Evolutionary conservation across 2,329 filamentous ascomycete species (phyloP).

Genomic region (Cladosporium sp.): DNA sequence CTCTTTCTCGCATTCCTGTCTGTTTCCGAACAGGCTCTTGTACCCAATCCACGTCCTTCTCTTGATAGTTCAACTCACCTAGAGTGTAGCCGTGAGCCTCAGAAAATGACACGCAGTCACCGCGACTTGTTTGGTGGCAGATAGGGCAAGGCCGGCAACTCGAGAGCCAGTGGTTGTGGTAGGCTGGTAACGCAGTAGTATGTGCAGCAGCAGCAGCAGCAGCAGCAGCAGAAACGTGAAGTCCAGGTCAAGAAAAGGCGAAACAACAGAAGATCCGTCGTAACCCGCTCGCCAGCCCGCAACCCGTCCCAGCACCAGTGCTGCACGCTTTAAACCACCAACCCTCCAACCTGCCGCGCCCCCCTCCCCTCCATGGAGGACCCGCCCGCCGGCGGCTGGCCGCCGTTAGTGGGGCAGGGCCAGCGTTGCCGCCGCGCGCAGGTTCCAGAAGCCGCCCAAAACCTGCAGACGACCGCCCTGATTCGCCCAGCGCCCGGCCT

Average conservation of each 20-base stretch:
- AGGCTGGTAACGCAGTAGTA: too few relatives aligned
- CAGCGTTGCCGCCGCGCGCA: slow-evolving; percentile 1
- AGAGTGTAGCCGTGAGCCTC: too few relatives aligned
- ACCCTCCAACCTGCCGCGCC: background rate
- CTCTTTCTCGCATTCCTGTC: too few relatives aligned
- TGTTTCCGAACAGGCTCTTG: too few relatives aligned
- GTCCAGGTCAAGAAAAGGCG: background rate
- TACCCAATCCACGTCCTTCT: too few relatives aligned
- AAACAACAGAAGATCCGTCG: background rate
- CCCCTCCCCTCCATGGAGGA: slow-evolving; percentile 3
- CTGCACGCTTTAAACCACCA: background rate
- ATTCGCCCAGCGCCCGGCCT: background rate
- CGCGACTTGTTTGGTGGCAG: too few relatives aligned
- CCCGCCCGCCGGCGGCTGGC: background rate
- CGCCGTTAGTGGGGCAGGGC: slow-evolving; percentile 8
- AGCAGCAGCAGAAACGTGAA: background rate
- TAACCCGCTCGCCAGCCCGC: too few relatives aligned
- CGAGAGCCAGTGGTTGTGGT: too few relatives aligned
- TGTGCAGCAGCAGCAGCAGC: background rate
- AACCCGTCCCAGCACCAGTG: too few relatives aligned
- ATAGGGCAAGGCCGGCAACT: too few relatives aligned
- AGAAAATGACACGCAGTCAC: too few relatives aligned
- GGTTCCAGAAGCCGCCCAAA: slow-evolving; percentile 8
- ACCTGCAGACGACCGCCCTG: slow-evolving; percentile 5
- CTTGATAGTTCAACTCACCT: too few relatives aligned